Conservation (phyloP, 2,329 filamentous ascomycete genomes). For the Camptophora hylomeconis region DNA sequence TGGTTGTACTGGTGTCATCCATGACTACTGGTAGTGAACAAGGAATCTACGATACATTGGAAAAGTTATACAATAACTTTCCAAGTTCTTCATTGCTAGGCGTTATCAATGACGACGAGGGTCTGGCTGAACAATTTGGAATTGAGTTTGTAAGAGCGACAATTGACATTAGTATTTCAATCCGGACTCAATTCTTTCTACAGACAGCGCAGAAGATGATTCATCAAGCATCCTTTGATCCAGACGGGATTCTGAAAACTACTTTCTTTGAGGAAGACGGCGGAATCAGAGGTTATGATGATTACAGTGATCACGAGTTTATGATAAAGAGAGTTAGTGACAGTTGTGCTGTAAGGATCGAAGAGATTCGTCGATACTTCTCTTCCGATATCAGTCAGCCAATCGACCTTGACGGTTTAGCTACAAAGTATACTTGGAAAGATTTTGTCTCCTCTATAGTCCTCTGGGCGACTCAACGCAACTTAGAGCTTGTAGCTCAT, state of each 20-base stretch:
- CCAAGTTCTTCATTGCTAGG: constrained; percentile 7
- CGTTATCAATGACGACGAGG: too few species aligned
- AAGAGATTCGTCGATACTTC: constrained; percentile 19
- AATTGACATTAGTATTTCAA: too few species aligned
- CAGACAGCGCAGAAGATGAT: constrained; percentile 25
- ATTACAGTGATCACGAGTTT: constrained; percentile 24
- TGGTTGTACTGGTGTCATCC: constrained; percentile 29
- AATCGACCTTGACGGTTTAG: constrained; percentile 32
- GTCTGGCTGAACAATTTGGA: too few species aligned
- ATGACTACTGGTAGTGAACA: too few species aligned
- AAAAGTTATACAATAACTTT: constrained; percentile 11
- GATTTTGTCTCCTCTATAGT: constrained; percentile 32
- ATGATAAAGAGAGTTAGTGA: too few species aligned
- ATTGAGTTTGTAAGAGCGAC: too few species aligned
- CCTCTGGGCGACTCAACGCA: constrained; percentile 26
- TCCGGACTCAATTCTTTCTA: constrained; percentile 44
- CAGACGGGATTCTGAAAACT: constrained; percentile 25
- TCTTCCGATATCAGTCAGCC: constrained; percentile 21
- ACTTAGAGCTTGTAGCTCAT: constrained; percentile 6
- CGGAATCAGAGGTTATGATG: constrained; percentile 23
- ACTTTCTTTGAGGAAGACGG: constrained; percentile 29
- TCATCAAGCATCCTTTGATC: constrained; percentile 23
- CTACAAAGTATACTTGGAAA: constrained; percentile 36
- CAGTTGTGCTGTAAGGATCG: too few species aligned
- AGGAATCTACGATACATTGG: constrained; percentile 7